Conservation (phyloP, 2,329 filamentous ascomycete species). For the Colletotrichum ledebouriae region DNA sequence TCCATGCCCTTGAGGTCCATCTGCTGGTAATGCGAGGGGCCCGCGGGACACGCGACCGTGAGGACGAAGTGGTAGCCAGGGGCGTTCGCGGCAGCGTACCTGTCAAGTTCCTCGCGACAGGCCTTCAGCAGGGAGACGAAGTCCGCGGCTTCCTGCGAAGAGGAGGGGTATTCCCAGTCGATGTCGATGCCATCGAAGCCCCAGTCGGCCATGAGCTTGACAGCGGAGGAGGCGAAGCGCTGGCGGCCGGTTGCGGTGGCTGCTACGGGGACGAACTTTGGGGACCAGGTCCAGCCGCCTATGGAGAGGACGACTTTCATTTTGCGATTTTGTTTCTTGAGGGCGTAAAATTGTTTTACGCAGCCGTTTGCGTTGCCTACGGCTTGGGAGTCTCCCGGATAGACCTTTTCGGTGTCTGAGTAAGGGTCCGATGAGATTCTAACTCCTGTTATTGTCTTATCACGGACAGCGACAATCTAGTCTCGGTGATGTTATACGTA, state of each 20-base stretch:
- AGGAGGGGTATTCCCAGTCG: constrained; percentile 68
- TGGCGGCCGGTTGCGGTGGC: constrained; percentile 72
- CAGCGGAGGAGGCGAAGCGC: constrained; percentile 76
- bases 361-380: constrained; percentile 81
- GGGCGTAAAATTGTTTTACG: constrained; percentile 80
- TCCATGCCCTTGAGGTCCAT: constrained; percentile 69
- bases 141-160: constrained; percentile 54
- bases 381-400: constrained; percentile 71
- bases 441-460: constrained; percentile 43
- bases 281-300: constrained; percentile 83
- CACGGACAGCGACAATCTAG: not conserved
- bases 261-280: constrained; percentile 75
- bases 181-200: constrained; percentile 70
- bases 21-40: constrained; percentile 61
- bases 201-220: constrained; percentile 77
- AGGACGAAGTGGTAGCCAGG: constrained; percentile 63
- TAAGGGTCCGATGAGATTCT: constrained; percentile 69
- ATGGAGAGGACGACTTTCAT: constrained; percentile 86
- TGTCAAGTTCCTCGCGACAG: constrained; percentile 59
- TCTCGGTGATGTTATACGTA: constrained; percentile 49
- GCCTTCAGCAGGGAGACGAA: constrained; percentile 59
- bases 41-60: constrained; percentile 65
- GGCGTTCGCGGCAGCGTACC: constrained; percentile 54
- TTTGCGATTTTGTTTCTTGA: constrained; percentile 82
- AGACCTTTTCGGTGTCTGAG: constrained; percentile 76